phyloP scores from a whole-genome alignment of 148 eudicot genomes.

The Camellia lanceoleosa region DNA sequence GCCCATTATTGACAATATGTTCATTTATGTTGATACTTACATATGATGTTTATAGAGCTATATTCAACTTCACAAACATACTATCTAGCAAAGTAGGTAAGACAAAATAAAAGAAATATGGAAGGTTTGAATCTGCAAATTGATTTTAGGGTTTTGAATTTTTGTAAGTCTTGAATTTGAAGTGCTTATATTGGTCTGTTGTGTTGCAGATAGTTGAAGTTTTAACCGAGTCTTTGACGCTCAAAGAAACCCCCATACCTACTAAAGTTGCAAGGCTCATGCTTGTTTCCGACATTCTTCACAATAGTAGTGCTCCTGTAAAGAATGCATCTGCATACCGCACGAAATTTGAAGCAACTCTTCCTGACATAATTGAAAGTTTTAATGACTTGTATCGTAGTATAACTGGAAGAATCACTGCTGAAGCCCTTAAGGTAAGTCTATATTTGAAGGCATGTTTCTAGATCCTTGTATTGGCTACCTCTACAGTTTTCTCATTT shows the following conservation, averaged over 20 bases:
- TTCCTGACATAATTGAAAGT: slow-evolving; percentile 92
- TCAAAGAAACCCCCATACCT: slow-evolving; percentile 98
- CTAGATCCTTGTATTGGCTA: background rate
- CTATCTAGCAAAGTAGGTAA: background rate
- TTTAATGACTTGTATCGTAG: slow-evolving; percentile 91
- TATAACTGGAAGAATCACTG: slow-evolving; percentile 91
- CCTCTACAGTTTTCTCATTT: background rate
- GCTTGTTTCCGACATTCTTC: slow-evolving; percentile 97
- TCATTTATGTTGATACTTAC: background rate
- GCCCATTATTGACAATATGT: background rate
- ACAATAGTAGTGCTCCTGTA: slow-evolving; percentile 96
- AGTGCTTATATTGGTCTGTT: slow-evolving; percentile 16
- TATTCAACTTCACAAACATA: background rate
- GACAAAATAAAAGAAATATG: background rate
- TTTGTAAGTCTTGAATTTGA: background rate
- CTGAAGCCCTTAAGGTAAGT: slow-evolving; percentile 91
- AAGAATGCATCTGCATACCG: slow-evolving; percentile 99
- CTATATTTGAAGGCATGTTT: background rate
- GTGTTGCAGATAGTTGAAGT: slow-evolving; percentile 86
- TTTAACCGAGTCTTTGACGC: slow-evolving; percentile 88
- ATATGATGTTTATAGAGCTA: background rate
- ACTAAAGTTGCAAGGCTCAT: slow-evolving; percentile 98
- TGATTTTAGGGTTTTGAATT: background rate
- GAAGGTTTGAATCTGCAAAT: background rate
- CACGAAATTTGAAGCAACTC: slow-evolving; percentile 86